Conservation (phyloP, 2,329 filamentous ascomycete species). For the Venturia nashicola region DNA sequence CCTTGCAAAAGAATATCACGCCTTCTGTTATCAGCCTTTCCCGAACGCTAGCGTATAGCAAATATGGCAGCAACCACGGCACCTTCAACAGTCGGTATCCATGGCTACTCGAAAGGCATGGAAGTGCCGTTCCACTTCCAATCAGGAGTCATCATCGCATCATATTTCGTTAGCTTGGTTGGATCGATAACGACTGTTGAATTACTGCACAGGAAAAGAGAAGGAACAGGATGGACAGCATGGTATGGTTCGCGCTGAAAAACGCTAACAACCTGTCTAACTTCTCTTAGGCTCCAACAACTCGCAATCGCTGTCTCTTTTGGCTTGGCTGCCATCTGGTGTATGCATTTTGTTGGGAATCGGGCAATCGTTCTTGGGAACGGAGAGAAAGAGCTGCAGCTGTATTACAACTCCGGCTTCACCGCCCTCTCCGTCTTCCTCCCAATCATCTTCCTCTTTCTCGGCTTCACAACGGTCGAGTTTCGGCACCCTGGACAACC, state of each 20-base stretch:
- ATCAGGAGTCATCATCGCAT: conserved; percentile 55
- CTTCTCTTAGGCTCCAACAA: conserved; percentile 27
- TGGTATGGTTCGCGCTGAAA: conserved; percentile 39
- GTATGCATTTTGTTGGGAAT: conserved; percentile 72
- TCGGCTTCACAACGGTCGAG: conserved; percentile 59
- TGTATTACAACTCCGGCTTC: conserved; percentile 59
- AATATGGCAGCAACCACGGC: background rate
- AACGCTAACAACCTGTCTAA: background rate
- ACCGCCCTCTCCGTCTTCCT: conserved; percentile 71
- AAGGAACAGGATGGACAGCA: conserved; percentile 55
- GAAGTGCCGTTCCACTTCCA: conserved; percentile 28
- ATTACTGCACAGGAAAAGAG: conserved; percentile 64
- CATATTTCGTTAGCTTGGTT: conserved; percentile 57
- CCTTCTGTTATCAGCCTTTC: background rate
- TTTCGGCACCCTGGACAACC: conserved; percentile 20
- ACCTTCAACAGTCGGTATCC: background rate
- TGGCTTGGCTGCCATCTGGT: conserved; percentile 38
- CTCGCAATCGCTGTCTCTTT: conserved; percentile 29
- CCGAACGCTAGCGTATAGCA: background rate
- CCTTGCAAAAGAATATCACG: background rate
- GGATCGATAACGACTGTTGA: conserved; percentile 73
- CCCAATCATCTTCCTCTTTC: conserved; percentile 60
- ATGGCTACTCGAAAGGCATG: conserved; percentile 15
- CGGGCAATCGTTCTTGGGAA: conserved; percentile 59
- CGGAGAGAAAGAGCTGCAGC: conserved; percentile 50